Base-by-base conservation (phyloP, 192 early-diverging fungal genomes). In the Diversispora epigaea region DNA sequence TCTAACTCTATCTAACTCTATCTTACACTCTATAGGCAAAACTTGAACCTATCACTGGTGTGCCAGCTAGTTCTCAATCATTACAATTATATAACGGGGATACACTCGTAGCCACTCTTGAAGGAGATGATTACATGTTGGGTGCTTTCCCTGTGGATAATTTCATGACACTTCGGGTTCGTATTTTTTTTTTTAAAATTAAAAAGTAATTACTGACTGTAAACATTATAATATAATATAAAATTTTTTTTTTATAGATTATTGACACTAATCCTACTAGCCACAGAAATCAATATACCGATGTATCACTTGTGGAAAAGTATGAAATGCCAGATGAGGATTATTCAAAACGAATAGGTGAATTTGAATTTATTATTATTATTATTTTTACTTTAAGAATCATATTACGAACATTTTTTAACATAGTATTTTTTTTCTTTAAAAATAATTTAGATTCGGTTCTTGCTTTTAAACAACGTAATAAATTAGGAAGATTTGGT, bases 31-130 rank as follows among this genome's bases (percentile, higher is more conserved):
- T 71, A 40, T 19, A 94, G 87, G 82, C 85, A 49, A 92, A 94
- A 66, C 85, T 99, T 6, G 95, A 95, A 69, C 91, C 94, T 17
- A 94, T 99, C 54, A 97, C 95, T 1, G 97, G 97, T 43, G 91
- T 97, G 25, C 89, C 92, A 19, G 76, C 86, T 10, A 49, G 71
- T 2, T 87, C 89, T 76, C 93, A 95, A 81, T 77, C 82, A 40
- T 75, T 96, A 9, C 70, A 78, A 6, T 84, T 97, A 5, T 85
- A 87, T 60, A 77, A 90, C 46, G 86, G 85, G 14, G 81, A 83
- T 40, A 83, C 67, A 4, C 71, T 81, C 22, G 76, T 90, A 10
- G 82, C 84, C 2, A 78, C 84, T 4, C 77, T 93, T 45, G 77
- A 82, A 66, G 83, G 75, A 17, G 89, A 92, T 70, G 78, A 82